Percentiles rank a stretch among this genome's conserved stretches.
These are phyloP conservation scores for Venturia carpophila DNA, from an alignment of 2,329 filamentous ascomycete genomes.

Conservation along the genomic window DNA sequence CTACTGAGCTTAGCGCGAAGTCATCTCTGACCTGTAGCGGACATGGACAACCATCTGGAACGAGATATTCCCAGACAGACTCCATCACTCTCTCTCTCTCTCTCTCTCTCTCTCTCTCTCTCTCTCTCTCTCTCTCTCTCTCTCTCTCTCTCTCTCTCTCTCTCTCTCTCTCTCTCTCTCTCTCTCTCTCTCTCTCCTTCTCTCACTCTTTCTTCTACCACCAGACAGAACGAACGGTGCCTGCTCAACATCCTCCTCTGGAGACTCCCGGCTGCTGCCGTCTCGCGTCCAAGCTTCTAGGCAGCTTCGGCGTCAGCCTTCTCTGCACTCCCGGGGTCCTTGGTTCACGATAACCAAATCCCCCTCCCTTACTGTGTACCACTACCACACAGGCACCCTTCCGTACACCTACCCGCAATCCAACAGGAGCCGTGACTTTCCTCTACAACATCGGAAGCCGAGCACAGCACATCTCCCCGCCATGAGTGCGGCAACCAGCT, in stretches of 20 bases:
- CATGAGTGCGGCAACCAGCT: constrained; percentile 33
- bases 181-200: background rate
- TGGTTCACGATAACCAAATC: background rate
- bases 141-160: background rate
- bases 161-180: background rate
- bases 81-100: background rate
- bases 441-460: background rate
- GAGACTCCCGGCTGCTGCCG: background rate
- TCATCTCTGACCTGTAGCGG: background rate
- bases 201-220: too few species aligned
- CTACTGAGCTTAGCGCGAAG: background rate
- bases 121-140: background rate
- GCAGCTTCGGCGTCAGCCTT: constrained; percentile 4
- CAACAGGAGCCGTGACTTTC: background rate
- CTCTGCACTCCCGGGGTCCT: background rate
- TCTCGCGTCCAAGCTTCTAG: background rate
- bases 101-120: background rate
- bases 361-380: background rate
- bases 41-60: background rate
- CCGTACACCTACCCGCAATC: constrained; percentile 20
- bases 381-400: constrained; percentile 4
- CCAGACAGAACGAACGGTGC: too few species aligned
- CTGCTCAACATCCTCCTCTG: background rate
- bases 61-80: background rate
- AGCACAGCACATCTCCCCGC: constrained; percentile 21